Evolutionary conservation across 163 green algal genomes (phyloP), one percentile per base, ranked within the genome.

Genomic region (Volvox carteri): DNA sequence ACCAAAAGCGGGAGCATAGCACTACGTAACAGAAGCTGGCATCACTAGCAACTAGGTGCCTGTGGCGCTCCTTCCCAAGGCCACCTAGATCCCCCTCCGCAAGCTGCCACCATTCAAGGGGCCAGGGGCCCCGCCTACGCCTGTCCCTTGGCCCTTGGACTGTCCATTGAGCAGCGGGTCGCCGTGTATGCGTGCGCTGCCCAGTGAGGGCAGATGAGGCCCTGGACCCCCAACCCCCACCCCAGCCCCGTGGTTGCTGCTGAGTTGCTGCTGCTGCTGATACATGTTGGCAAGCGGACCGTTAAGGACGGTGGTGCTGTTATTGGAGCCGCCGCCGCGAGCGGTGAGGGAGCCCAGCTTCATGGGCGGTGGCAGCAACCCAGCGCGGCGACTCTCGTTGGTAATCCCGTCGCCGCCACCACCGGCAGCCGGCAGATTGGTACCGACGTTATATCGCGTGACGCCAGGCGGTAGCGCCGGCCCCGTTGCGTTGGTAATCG

Each of bases 291-390:
- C 21, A 0, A 80, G 67, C 37, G 81, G 80, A 4, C 81, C 81
- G 81, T 73, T 87, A 3, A 73, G 81, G 16, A 79, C 65, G 1
- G 46, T 37, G 18, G 30, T 30, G 58, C 18, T 52, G 33, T 16
- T 48, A 35, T 33, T 28, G 67, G 33, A 28, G 67, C 41, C 30
- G 23, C 16, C 54, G 54, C 60, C 78, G 42, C 79, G 81, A 2
- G 21, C 35, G 81, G 74, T 87, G 2, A 87, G 18, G 33, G 81
- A 87, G 33, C 81, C 81, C 21, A 87, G 48, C 48, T 87, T 87
- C 48, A 84, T 4, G 3, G 81, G 81, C 37, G 81, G 46, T 16
- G 46, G 65, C 46, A 87, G 35, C 46, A 87, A 33, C 1, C 78
- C 78, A 8, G 78, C 58, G 28, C 78, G 41, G 41, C 78, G 78